A percentile compares a stretch with the other conserved stretches of the same genome.
phyloP scores from a whole-genome alignment of 148 eudicot species.

The Vaccinium corymbosum region DNA sequence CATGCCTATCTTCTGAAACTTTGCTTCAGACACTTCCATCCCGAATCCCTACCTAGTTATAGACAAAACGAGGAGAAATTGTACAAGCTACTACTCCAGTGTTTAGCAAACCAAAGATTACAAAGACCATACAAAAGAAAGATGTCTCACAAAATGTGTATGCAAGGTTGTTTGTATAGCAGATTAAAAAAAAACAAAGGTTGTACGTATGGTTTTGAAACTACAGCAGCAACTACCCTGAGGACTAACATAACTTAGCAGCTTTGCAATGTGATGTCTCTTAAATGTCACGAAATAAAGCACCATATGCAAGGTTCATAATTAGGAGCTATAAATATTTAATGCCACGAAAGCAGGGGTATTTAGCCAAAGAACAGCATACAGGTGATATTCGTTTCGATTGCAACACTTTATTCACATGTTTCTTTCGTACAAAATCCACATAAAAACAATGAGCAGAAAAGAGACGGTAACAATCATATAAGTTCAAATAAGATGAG shows the following conservation, averaged over 20 bases:
- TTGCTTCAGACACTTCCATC: neutral
- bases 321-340: too few species aligned
- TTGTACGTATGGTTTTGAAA: neutral
- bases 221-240: too few species aligned
- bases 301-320: neutral
- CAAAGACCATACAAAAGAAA: neutral
- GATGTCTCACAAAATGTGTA: neutral
- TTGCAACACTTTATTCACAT: neutral
- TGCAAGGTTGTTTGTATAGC: neutral
- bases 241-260: too few species aligned
- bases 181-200: too few species aligned
- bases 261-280: too few species aligned
- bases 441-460: neutral
- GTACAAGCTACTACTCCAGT: neutral
- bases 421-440: neutral
- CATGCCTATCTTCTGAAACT: neutral
- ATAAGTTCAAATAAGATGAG: neutral
- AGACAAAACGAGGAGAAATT: neutral
- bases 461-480: neutral
- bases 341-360: neutral
- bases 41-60: neutral
- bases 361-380: neutral
- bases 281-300: too few species aligned
- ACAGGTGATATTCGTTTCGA: neutral
- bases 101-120: neutral